Evolutionary conservation across 768 basidiomycete genomes (phyloP).

Genomic region (Flagelloscypha sp.): DNA sequence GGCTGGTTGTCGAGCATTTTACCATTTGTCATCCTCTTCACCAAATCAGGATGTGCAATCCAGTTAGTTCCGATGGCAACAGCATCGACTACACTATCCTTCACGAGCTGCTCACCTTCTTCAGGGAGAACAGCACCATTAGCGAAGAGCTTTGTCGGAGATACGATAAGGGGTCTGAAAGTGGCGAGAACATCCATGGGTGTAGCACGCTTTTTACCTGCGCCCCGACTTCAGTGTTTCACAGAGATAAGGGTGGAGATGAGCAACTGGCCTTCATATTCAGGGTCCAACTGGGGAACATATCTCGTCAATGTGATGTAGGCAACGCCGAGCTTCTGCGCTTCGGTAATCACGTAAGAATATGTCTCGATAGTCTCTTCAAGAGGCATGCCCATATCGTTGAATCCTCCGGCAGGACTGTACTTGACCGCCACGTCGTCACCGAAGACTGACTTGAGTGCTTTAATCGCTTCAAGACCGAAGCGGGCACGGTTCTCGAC

Average conservation of each 20-base stretch:
- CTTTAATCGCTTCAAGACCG: conserved; percentile 32
- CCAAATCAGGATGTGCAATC: neutral
- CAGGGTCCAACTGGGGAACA: conserved; percentile 11
- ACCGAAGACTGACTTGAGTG: conserved; percentile 31
- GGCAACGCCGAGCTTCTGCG: conserved; percentile 25
- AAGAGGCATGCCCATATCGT: conserved; percentile 40
- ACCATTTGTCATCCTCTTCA: neutral
- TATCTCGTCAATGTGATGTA: conserved; percentile 20
- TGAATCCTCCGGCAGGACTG: conserved; percentile 35
- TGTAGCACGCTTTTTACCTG: neutral
- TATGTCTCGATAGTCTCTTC: conserved; percentile 34
- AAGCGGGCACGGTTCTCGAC: conserved; percentile 34
- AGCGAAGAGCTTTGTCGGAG: neutral
- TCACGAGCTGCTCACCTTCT: neutral
- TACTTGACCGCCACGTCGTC: conserved; percentile 37
- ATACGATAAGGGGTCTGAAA: neutral
- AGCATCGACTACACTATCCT: neutral
- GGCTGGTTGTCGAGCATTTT: neutral
- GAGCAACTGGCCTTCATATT: conserved; percentile 16
- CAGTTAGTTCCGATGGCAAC: neutral
- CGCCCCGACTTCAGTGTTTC: neutral
- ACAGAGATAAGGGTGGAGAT: no score
- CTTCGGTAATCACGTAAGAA: conserved; percentile 31
- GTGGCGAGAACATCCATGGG: neutral
- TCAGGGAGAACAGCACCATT: neutral